Base-by-base conservation (phyloP, 805 yeast genomes). In the Starmerella sirachaensis region DNA sequence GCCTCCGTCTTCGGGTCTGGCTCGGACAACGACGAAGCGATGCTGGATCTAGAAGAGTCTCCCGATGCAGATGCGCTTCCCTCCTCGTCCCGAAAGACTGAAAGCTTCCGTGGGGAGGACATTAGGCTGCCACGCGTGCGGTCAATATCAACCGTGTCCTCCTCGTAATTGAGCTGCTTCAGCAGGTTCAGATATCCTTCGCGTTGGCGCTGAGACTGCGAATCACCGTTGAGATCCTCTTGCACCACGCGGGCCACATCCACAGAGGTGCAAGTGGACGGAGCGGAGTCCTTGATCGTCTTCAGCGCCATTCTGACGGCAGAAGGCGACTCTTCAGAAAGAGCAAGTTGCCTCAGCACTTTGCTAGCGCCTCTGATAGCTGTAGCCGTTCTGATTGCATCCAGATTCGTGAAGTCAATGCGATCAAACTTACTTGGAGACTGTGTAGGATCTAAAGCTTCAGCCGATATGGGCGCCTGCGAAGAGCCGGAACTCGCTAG, bases 181-280 rank as follows among this genome's bases (percentile, higher is more conserved):
- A 37, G 35, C 3, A 37, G 35, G 28, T 26, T 24, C 14, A 37
- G 23, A 13, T 37, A 37, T 5, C 40, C 35, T 8, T 19, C 26
- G n/a, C 35, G 26, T 8, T 19, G 22, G n/a, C 35, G 26, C 32
- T 37, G 40, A n/a, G 31, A 5, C 26, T 20, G 29, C 16, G 40
- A 25, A 8, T 35, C 28, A 9, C 23, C 26, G n/a, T 26, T 27
- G 18, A 37, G 19, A 14, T 37, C 40, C 14, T 16, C 20, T 13
- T 37, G 40, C 3, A 37, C 23, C 3, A 31, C 14, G 11, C 14
- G n/a, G 2, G 31, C 36, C 8, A 37, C 31, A 11, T 33, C 40
- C 6, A 32, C 22, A 18, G 36, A 21, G 13, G 40, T 20, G 5
- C 32, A 20, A 5, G 31, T 19, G 18, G 26, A 35, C 3, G 30